Evolutionary conservation across 352 stramenopile genomes (phyloP), one percentile per base, ranked within the genome.

Genomic region (Globisporangium acanthophoron): DNA sequence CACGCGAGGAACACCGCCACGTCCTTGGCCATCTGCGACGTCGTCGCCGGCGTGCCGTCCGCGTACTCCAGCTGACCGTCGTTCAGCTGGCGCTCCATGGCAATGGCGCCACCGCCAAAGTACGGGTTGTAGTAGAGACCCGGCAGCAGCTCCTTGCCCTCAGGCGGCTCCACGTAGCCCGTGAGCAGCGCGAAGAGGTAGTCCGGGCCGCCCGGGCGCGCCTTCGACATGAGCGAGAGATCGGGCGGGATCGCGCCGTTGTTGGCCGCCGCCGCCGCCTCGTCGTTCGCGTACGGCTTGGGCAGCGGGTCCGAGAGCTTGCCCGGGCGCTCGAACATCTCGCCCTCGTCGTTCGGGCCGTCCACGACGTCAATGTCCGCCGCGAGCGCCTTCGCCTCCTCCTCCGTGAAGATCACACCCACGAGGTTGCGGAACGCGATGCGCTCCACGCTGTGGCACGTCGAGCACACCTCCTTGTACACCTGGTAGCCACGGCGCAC

Each of bases 91-190:
- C 96, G 93, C 60, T 97, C 95, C 97, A 99, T 99, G 65, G 95
- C 94, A 83, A 99, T 99, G 48, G 93, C 93, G 60, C 96, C 96
- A 44, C 97, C 97, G 24, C 93, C 87, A 64, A 99, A 99, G 85
- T 99, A 99, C 35, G 96, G 97, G 81, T 99, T 99, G 88, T 99
- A 99, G 80, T 99, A 97, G 24, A 98, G 85, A 27, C 88, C 87
- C 16, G 66, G 62, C 39, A 88, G 67, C 16, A 96, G 62, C 54
- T 94, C 86, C 70, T 88, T 96, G 62, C 91, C 90, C 69, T 94
- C 88, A 55, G 94, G 97, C 18, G 94, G 70, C 24, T 99, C 96
- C 39, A 94, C 87, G 84, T 99, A 99, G 51, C 97, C 97, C 54
- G 96, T 99, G 53, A 99, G 76, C 24, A 99, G 80, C 16, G 91